Base-by-base conservation (phyloP, 176 grass and related monocot genomes). In the Raddia distichophylla region DNA sequence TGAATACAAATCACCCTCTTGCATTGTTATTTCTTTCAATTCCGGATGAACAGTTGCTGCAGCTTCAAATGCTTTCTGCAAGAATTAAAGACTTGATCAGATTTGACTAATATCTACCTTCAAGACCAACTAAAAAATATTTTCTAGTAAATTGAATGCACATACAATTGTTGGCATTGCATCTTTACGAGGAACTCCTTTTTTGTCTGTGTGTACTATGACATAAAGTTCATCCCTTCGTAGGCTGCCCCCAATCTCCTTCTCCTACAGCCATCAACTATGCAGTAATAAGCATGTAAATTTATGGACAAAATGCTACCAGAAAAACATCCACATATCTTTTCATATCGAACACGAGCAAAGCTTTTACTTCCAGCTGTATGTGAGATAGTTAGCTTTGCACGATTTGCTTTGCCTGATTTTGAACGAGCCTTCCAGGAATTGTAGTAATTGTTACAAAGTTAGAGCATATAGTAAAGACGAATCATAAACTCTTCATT, bases 381-480 rank as follows among this genome's bases (percentile, higher is more conserved):
- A 77, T 77, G 60, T 77, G 75, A 27, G 27, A 27, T 27, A 15
- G 15, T 52, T 2, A 64, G 14, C 22, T 78, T 78, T 65, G 75
- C 33, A 51, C 45, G 75, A 40, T 49, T 78, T 50, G 14, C 27
- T 53, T 78, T 78, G 16, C 55, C 64, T 5, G 66, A 13, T 27
- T 27, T 27, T 27, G 60, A 65, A 65, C 22, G 13, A 14, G 14
- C 22, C 59, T 77, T 7, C 5, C 7, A 53, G 27, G 27, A 27
- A 27, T 27, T 27, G 27, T 27, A 27, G 27, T 27, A 42, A 12
- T 3, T 57, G 42, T 10, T 5, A 18, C 3, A 9, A 57, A 18
- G 11, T 57, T 7, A 0, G 43, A 14, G 5, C 18, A n/a, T 5
- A 22, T 49, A 14, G 33, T 13, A 58, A 2, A 27, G 27, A 27